phyloP scores from a whole-genome alignment of 495 filamentous ascomycete species.

The Penicillium mononematosum region DNA sequence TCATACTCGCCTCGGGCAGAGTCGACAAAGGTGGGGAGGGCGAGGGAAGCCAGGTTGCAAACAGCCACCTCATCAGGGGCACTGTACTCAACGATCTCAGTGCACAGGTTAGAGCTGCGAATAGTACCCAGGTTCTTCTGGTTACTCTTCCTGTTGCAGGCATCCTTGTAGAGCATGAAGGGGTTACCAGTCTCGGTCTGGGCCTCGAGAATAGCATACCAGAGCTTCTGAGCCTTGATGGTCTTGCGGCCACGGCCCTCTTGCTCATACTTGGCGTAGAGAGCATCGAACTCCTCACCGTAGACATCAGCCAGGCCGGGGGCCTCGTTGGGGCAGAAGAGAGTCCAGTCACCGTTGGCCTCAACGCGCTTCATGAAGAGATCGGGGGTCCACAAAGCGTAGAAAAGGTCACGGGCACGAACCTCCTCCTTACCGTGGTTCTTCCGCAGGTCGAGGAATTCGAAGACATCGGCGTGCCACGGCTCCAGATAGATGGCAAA shows the following conservation, averaged over 20 bases:
- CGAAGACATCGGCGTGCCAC: conserved; percentile 97
- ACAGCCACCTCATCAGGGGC: conserved; percentile 97
- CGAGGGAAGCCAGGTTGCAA: conserved; percentile 94
- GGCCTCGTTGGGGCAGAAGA: conserved; percentile 96
- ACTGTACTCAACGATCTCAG: conserved; percentile 96
- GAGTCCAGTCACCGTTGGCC: conserved; percentile 90
- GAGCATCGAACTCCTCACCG: conserved; percentile 92
- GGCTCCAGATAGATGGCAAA: conserved; percentile 99
- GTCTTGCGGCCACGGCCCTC: conserved; percentile 86
- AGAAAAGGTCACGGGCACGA: conserved; percentile 95
- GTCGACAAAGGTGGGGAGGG: conserved; percentile 87
- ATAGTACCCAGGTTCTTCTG: conserved; percentile 99
- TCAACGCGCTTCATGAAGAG: conserved; percentile 99
- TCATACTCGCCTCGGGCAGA: conserved; percentile 77
- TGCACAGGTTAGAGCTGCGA: conserved; percentile 97
- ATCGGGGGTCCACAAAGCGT: conserved; percentile 97
- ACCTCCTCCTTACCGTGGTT: conserved; percentile 99
- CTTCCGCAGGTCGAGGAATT: conserved; percentile 96
- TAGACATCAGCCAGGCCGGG: conserved; percentile 94
- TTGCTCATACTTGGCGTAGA: conserved; percentile 91
- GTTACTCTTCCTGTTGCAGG: conserved; percentile 98
- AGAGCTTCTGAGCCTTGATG: conserved; percentile 96
- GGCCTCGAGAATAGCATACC: conserved; percentile 96
- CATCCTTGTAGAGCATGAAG: conserved; percentile 99
- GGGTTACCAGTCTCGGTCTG: conserved; percentile 99